Percentiles rank a stretch among this genome's conserved stretches.
Evolutionary conservation across 1,284 basidiomycete genomes (phyloP).

Genomic region (Marasmius tenuissimus): DNA sequence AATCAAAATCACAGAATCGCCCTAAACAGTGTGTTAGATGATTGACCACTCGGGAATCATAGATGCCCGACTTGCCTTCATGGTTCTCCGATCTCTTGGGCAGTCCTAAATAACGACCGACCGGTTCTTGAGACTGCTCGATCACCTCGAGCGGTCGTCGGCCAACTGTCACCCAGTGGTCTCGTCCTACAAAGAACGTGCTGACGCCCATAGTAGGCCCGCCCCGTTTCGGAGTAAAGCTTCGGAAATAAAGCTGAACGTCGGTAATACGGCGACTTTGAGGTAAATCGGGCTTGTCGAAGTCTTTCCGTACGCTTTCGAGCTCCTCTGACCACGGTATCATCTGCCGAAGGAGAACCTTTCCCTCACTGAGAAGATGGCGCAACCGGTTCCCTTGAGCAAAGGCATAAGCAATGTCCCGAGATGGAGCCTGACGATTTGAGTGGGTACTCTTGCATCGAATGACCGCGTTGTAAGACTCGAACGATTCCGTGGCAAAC

Average conservation of each 20-base stretch:
- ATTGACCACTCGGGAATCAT: no score
- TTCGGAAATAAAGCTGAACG: not conserved
- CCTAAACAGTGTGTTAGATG: not conserved
- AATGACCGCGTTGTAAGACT: conserved; percentile 46
- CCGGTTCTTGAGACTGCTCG: not conserved
- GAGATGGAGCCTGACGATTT: conserved; percentile 41
- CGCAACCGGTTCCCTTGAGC: conserved; percentile 19
- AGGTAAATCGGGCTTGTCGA: not conserved
- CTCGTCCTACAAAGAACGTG: no score
- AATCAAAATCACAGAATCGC: not conserved
- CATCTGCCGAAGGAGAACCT: not conserved
- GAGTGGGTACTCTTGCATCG: conserved; percentile 37
- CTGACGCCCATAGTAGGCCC: not conserved
- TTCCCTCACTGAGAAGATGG: not conserved
- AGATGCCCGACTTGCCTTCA: no score
- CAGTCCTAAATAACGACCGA: not conserved
- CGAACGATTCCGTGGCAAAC: conserved; percentile 42
- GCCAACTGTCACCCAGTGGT: not conserved
- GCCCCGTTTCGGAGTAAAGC: not conserved
- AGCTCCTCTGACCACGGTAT: not conserved
- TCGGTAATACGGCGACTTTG: not conserved
- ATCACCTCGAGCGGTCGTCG: not conserved
- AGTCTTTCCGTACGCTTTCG: not conserved
- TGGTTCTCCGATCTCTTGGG: not conserved
- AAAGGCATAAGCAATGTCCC: conserved; percentile 38